Evolutionary conservation across 192 early-diverging fungal species (phyloP).

Genomic region (Coemansia sp.): DNA sequence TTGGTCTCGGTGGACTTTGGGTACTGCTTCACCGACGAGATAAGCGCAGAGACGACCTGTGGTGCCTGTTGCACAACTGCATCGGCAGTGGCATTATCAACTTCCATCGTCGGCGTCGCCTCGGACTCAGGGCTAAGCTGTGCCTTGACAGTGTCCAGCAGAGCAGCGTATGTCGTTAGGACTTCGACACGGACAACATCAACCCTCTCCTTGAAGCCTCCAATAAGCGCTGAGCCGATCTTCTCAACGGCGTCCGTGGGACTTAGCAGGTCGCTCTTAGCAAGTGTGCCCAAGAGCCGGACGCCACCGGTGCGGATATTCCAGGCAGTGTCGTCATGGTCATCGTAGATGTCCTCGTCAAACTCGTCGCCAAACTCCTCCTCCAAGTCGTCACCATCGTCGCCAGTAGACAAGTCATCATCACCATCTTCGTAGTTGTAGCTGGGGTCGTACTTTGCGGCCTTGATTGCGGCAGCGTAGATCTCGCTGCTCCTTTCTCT

Average conservation of each 20-base stretch:
- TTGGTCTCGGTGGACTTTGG: slow-evolving; percentile 44
- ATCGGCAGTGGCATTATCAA: slow-evolving; percentile 13
- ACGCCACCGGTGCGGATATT: slow-evolving; percentile 42
- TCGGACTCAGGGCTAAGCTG: not conserved
- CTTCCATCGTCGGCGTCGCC: slow-evolving; percentile 14
- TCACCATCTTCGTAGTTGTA: slow-evolving; percentile 35
- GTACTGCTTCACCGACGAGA: slow-evolving; percentile 30
- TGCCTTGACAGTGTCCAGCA: slow-evolving; percentile 8
- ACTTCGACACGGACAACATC: slow-evolving; percentile 48
- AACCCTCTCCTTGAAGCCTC: slow-evolving; percentile 38
- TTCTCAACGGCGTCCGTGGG: slow-evolving; percentile 9
- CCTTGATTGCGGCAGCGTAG: slow-evolving; percentile 18
- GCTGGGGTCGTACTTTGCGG: slow-evolving; percentile 38
- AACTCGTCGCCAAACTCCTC: slow-evolving; percentile 50
- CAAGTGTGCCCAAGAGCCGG: slow-evolving; percentile 35
- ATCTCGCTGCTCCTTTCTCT: slow-evolving; percentile 20
- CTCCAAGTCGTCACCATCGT: slow-evolving; percentile 25
- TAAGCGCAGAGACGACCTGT: slow-evolving; percentile 15
- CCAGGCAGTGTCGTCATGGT: slow-evolving; percentile 48
- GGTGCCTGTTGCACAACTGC: slow-evolving; percentile 26
- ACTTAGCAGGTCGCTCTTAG: slow-evolving; percentile 22
- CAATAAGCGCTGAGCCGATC: slow-evolving; percentile 27
- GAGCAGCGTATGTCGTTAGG: slow-evolving; percentile 28
- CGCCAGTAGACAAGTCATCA: slow-evolving; percentile 27
- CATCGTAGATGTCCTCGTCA: slow-evolving; percentile 44